Percentiles rank a stretch among this genome's conserved stretches.
phyloP scores from a whole-genome alignment of 2,329 filamentous ascomycete species.

The Ceratocystis ficicola region DNA sequence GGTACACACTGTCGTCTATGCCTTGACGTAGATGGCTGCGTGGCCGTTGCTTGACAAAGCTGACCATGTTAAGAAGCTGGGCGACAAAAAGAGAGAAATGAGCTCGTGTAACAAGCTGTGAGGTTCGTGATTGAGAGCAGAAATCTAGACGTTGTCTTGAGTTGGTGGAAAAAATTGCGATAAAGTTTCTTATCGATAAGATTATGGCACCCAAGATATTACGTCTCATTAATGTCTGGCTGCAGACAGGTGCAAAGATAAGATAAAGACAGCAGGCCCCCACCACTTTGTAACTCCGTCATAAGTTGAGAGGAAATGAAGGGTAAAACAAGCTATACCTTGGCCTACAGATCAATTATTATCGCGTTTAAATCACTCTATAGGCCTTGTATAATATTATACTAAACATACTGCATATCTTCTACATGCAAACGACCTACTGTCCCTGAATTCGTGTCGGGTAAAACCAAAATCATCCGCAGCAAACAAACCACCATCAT shows the following conservation, averaged over 20 bases:
- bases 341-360: neutral
- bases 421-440: neutral
- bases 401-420: neutral
- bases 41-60: constrained; percentile 23
- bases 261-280: constrained; percentile 15
- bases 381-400: neutral
- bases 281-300: constrained; percentile 13
- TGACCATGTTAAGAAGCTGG: constrained; percentile 25
- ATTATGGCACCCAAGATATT: neutral
- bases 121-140: neutral
- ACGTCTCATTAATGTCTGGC: neutral
- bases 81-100: neutral
- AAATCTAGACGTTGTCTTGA: neutral
- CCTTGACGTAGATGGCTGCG: constrained; percentile 34
- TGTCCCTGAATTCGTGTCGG: neutral
- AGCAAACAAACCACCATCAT: constrained; percentile 29
- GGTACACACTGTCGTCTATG: constrained; percentile 63
- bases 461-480: neutral
- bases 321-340: neutral
- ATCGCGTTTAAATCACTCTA: neutral
- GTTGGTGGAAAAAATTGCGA: constrained; percentile 12
- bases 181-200: constrained; percentile 19
- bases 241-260: neutral
- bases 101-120: neutral
- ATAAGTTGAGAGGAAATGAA: neutral